Evolutionary conservation across 495 filamentous ascomycete species (phyloP).

Genomic region (Haplographium delicatum): DNA sequence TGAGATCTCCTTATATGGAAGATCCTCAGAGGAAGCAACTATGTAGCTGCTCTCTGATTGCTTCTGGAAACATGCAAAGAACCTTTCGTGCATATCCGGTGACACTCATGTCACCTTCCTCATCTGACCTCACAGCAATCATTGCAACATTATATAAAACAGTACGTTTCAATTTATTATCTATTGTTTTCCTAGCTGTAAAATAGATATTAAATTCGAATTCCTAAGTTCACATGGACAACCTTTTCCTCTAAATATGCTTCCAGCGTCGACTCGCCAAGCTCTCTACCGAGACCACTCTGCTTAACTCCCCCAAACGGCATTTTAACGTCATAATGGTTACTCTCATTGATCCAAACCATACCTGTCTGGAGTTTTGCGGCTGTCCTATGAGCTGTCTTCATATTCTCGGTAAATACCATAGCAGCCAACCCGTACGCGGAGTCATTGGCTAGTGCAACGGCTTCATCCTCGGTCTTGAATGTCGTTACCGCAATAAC

Average conservation of each 20-base stretch:
- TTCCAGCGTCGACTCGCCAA: slow-evolving; percentile 78
- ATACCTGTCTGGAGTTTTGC: slow-evolving; percentile 84
- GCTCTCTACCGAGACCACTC: slow-evolving; percentile 84
- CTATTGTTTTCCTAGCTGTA: too few relatives aligned
- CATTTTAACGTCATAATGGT: slow-evolving; percentile 67
- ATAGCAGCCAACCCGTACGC: slow-evolving; percentile 85
- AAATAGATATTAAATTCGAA: too few relatives aligned
- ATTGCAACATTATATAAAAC: too few relatives aligned
- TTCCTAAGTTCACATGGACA: slow-evolving; percentile 77
- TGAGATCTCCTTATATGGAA: too few relatives aligned
- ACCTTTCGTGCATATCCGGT: too few relatives aligned
- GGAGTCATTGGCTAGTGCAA: slow-evolving; percentile 79
- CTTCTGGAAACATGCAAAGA: too few relatives aligned
- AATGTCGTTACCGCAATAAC: slow-evolving; percentile 82
- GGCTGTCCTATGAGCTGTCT: slow-evolving; percentile 77
- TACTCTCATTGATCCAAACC: slow-evolving; percentile 95
- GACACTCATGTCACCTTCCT: too few relatives aligned
- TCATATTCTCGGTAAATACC: slow-evolving; percentile 78
- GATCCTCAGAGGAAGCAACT: too few relatives aligned
- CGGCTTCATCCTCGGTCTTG: slow-evolving; percentile 78
- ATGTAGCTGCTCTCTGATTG: too few relatives aligned
- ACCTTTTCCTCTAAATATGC: slow-evolving; percentile 78
- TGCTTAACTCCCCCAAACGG: slow-evolving; percentile 95
- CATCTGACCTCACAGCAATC: too few relatives aligned
- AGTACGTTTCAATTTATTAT: too few relatives aligned